Evolutionary conservation across 2,329 filamentous ascomycete species (phyloP).

Genomic region (Colletotrichum lupini): DNA sequence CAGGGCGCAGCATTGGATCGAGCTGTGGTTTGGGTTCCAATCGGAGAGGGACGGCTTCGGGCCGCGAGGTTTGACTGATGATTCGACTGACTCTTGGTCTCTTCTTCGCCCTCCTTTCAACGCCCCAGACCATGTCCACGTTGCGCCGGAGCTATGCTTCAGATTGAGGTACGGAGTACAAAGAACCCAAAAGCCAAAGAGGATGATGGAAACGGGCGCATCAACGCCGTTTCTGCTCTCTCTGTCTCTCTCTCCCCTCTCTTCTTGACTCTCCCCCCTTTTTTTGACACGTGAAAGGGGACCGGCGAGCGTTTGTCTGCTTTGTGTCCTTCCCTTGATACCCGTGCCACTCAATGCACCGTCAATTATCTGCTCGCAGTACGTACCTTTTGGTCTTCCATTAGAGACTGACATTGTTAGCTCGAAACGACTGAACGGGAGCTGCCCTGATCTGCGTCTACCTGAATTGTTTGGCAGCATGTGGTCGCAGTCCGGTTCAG

Average conservation of each 20-base stretch:
- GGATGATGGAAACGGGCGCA: neutral
- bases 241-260: neutral
- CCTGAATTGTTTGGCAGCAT: neutral
- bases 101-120: conserved; percentile 6
- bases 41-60: conserved; percentile 32
- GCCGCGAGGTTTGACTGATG: conserved; percentile 33
- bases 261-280: neutral
- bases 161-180: conserved; percentile 20
- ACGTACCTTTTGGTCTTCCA: neutral
- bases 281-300: conserved; percentile 33
- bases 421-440: neutral
- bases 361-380: neutral
- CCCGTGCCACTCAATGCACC: neutral
- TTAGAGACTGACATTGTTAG: neutral
- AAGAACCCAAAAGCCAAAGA: conserved; percentile 7
- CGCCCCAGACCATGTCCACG: conserved; percentile 18
- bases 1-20: conserved; percentile 20
- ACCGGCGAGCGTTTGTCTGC: conserved; percentile 7
- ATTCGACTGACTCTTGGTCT: conserved; percentile 22
- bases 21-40: conserved; percentile 33
- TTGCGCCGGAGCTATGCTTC: conserved; percentile 21
- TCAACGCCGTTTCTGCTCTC: neutral
- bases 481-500: neutral
- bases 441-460: neutral
- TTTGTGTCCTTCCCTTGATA: neutral